Evolutionary conservation across 495 filamentous ascomycete species (phyloP).

Genomic region (Parathielavia appendiculata): DNA sequence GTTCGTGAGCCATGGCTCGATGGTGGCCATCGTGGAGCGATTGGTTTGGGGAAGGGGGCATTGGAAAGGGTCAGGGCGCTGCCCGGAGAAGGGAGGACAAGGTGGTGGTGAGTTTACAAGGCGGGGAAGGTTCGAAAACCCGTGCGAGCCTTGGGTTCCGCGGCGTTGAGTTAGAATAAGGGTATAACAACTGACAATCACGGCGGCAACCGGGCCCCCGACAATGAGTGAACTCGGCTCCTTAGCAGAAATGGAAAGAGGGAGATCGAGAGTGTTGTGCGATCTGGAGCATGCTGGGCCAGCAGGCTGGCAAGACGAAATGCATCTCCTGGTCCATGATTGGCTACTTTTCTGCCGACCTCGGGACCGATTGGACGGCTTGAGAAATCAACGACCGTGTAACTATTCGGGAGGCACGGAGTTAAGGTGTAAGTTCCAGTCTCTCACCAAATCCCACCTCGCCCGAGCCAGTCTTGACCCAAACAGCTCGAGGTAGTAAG

Average conservation of each 20-base stretch:
- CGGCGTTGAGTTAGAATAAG: not conserved
- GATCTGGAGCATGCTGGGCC: not conserved
- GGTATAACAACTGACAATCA: not conserved
- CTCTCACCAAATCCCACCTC: too few species aligned
- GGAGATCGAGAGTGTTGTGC: not conserved
- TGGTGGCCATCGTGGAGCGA: constrained; percentile 49
- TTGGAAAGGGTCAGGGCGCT: constrained; percentile 23
- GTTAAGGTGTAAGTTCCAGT: too few species aligned
- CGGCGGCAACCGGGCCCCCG: not conserved
- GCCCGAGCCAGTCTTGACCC: too few species aligned
- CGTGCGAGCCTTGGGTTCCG: not conserved
- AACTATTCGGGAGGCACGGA: too few species aligned
- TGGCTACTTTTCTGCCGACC: too few species aligned
- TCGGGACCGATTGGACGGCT: too few species aligned
- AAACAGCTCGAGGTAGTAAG: too few species aligned
- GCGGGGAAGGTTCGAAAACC: not conserved
- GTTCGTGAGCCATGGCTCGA: constrained; percentile 55
- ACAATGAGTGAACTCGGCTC: not conserved
- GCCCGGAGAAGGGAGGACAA: constrained; percentile 8
- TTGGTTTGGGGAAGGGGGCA: constrained; percentile 28
- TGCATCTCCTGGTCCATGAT: too few species aligned
- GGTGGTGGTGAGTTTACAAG: not conserved
- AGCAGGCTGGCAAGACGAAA: not conserved
- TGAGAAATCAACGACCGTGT: too few species aligned
- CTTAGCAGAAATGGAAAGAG: not conserved